Evolutionary conservation across 306 rosid species (phyloP), one percentile per base, ranked within the genome.

Genomic region (Sicyos baderoa): DNA sequence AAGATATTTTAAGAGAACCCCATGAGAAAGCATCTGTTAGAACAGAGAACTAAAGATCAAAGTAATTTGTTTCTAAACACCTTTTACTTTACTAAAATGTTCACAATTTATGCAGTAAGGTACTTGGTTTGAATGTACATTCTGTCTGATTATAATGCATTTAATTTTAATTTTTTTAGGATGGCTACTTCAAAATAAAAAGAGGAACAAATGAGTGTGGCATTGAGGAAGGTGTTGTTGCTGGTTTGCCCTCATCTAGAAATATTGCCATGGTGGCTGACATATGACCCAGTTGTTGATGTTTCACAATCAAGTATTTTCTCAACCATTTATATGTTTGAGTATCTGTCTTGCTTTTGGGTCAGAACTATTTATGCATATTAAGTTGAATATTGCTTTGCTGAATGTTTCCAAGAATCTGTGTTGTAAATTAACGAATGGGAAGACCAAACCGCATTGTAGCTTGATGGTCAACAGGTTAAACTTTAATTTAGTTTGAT

Each of bases 141-240:
- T 27, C 63, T 57, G 19, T 57, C 17, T 25, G 42, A 52, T 8
- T 69, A 47, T 14, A 14, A 42, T 29, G 17, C 3, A 14, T 25
- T 58, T 27, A 49, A 60, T 23, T 73, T 35, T 54, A 51, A 59
- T 73, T 82, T 35, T 35, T 15, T 73, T 90, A 92, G 96, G 94
- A 93, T 82, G 98, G 98, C 52, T 93, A 89, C 88, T 93, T 93
- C 91, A 89, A 60, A 88, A 93, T 93, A 69, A 71, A 48, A 78
- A 85, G 96, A 84, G 98, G 98, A 75, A 82, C 88, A 61, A 89
- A 93, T 19, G 98, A 93, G 79, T 93, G 98, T 55, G 97, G 89
- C 4, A 93, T 93, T 32, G 98, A 93, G 83, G 88, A 72, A 2
- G 89, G 75, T 11, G 91, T 85, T 60, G 88, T 90, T 65, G 93